Conservation (phyloP, 1,284 basidiomycete species). For the Tetrapyrgos nigripes region DNA sequence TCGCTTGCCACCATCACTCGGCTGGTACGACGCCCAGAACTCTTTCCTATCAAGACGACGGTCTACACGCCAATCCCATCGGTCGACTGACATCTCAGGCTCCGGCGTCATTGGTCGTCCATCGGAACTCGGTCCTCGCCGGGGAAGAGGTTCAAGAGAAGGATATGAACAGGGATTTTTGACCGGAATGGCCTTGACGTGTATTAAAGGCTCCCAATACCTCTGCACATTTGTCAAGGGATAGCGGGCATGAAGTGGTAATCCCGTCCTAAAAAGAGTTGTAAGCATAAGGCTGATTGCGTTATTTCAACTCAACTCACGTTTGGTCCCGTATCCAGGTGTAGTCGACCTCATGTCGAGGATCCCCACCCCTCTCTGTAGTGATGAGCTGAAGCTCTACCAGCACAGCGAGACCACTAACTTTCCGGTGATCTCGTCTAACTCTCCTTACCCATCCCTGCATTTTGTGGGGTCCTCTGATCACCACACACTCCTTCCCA, state of each 20-base stretch:
- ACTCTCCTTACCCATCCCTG: neutral
- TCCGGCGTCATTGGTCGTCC: no score
- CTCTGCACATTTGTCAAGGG: neutral
- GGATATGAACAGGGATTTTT: neutral
- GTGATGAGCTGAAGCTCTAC: neutral
- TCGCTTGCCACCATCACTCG: neutral
- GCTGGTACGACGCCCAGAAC: neutral
- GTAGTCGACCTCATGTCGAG: neutral
- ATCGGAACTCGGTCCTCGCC: neutral
- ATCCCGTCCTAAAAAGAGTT: neutral
- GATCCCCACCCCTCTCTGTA: neutral
- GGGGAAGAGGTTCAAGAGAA: neutral
- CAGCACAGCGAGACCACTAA: neutral
- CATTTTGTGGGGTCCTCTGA: neutral
- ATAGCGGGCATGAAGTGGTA: neutral
- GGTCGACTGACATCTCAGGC: no score
- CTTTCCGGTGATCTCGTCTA: neutral
- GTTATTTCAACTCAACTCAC: neutral
- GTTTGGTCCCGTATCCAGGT: neutral
- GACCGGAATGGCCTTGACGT: neutral
- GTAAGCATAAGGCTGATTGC: neutral
- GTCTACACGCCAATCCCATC: neutral
- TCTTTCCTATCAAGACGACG: neutral
- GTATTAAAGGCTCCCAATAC: neutral
- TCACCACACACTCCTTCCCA: neutral